A percentile compares a stretch with the other conserved stretches of the same genome.
phyloP scores from a whole-genome alignment of 2,329 filamentous ascomycete genomes.

The Penicillium italicum region DNA sequence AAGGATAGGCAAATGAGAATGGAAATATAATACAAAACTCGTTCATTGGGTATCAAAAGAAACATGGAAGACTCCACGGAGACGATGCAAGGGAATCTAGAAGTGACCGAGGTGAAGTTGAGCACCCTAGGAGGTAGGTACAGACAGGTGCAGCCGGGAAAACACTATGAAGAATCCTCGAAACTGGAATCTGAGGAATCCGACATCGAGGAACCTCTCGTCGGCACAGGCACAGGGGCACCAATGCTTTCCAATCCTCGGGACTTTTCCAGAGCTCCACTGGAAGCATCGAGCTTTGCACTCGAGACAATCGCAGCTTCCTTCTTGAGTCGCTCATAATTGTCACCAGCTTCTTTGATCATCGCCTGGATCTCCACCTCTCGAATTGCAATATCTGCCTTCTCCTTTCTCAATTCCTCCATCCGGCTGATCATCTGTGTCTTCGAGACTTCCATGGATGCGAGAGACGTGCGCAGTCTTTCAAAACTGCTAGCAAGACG shows the following conservation, averaged over 20 bases:
- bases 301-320: slow-evolving; percentile 37
- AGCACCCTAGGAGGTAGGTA: neutral
- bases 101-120: neutral
- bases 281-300: slow-evolving; percentile 24
- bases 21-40: slow-evolving; percentile 9
- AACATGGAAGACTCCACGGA: slow-evolving; percentile 10
- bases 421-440: slow-evolving; percentile 60
- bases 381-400: slow-evolving; percentile 62
- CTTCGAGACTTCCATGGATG: slow-evolving; percentile 61
- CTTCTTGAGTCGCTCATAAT: slow-evolving; percentile 58
- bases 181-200: slow-evolving; percentile 24
- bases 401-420: slow-evolving; percentile 65
- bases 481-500: slow-evolving; percentile 65
- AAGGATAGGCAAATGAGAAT: slow-evolving; percentile 29
- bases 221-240: slow-evolving; percentile 28
- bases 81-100: neutral
- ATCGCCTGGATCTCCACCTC: slow-evolving; percentile 77
- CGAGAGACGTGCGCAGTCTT: slow-evolving; percentile 59
- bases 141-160: neutral
- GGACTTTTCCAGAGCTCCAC: slow-evolving; percentile 28
- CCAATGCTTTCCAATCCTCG: slow-evolving; percentile 41
- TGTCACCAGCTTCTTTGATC: slow-evolving; percentile 74
- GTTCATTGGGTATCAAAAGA: slow-evolving; percentile 20
- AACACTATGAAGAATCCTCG: slow-evolving; percentile 25
- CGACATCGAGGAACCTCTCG: slow-evolving; percentile 10